These are phyloP conservation scores for Obba rivulosa DNA, from an alignment of 768 basidiomycete genomes.

Conservation along the genomic window DNA sequence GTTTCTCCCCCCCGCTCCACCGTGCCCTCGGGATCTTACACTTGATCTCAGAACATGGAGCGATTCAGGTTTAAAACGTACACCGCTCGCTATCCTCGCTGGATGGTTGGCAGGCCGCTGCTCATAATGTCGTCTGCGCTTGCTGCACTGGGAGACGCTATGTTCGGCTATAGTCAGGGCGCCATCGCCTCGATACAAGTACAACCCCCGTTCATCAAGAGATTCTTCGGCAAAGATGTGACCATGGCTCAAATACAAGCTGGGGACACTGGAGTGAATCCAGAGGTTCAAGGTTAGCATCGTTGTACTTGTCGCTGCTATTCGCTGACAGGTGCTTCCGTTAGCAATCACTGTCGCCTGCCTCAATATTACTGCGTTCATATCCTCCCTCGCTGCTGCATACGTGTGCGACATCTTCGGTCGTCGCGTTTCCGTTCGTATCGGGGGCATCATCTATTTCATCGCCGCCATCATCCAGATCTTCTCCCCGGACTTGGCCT, in stretches of 20 bases:
- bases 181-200: slow-evolving; percentile 47
- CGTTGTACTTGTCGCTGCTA: not conserved
- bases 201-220: slow-evolving; percentile 45
- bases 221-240: slow-evolving; percentile 43
- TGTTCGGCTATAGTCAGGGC: slow-evolving; percentile 53
- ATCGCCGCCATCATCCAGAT: slow-evolving; percentile 46
- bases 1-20: no score
- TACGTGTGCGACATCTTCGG: slow-evolving; percentile 48
- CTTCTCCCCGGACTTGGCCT: slow-evolving; percentile 43
- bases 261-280: slow-evolving; percentile 38
- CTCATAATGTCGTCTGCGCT: slow-evolving; percentile 47
- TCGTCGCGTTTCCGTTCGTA: slow-evolving; percentile 43
- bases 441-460: slow-evolving; percentile 45
- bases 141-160: slow-evolving; percentile 51
- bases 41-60: not conserved
- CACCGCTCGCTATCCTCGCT: slow-evolving; percentile 43
- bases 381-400: slow-evolving; percentile 40
- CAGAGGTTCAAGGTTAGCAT: slow-evolving; percentile 25
- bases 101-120: slow-evolving; percentile 45
- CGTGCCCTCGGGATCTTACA: no score
- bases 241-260: slow-evolving; percentile 39
- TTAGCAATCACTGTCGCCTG: slow-evolving; percentile 46
- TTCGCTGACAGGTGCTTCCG: slow-evolving; percentile 31
- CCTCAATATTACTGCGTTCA: slow-evolving; percentile 44
- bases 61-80: slow-evolving; percentile 34